A percentile compares a stretch with the other conserved stretches of the same genome.
These are phyloP conservation scores for Fraxinus baroniana DNA, from an alignment of 305 asterid genomes.

Conservation along the genomic window DNA sequence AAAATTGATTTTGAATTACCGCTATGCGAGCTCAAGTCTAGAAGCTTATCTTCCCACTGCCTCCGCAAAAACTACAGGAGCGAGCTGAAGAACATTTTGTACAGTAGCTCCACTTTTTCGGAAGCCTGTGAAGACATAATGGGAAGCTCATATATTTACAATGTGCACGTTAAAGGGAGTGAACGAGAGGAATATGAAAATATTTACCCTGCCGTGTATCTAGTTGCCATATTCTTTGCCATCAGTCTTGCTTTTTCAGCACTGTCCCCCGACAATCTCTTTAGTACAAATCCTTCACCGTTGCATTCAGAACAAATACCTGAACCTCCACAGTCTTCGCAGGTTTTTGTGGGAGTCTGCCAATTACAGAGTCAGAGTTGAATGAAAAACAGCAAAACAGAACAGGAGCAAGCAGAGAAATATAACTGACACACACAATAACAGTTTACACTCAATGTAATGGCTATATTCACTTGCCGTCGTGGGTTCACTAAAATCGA, in stretches of 20 bases:
- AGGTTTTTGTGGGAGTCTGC: slow-evolving; percentile 46
- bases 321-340: slow-evolving; percentile 76
- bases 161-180: neutral
- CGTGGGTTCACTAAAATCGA: neutral
- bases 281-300: slow-evolving; percentile 79
- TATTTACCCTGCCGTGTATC: slow-evolving; percentile 94
- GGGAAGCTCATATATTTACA: neutral
- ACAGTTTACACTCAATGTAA: neutral
- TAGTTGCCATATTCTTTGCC: slow-evolving; percentile 60
- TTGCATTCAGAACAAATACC: slow-evolving; percentile 78
- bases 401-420: neutral
- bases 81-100: slow-evolving; percentile 81
- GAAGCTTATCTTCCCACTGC: slow-evolving; percentile 66
- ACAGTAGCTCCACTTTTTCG: slow-evolving; percentile 98
- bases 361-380: slow-evolving; percentile 3
- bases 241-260: slow-evolving; percentile 68
- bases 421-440: neutral
- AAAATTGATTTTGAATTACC: neutral
- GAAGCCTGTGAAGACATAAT: slow-evolving; percentile 48
- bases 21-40: neutral
- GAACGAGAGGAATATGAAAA: neutral
- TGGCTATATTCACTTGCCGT: neutral
- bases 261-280: slow-evolving; percentile 56
- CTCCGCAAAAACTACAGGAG: slow-evolving; percentile 69
- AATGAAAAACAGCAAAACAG: neutral